Conservation (phyloP, 352 stramenopile genomes). For the Globisporangium takayamanum region DNA sequence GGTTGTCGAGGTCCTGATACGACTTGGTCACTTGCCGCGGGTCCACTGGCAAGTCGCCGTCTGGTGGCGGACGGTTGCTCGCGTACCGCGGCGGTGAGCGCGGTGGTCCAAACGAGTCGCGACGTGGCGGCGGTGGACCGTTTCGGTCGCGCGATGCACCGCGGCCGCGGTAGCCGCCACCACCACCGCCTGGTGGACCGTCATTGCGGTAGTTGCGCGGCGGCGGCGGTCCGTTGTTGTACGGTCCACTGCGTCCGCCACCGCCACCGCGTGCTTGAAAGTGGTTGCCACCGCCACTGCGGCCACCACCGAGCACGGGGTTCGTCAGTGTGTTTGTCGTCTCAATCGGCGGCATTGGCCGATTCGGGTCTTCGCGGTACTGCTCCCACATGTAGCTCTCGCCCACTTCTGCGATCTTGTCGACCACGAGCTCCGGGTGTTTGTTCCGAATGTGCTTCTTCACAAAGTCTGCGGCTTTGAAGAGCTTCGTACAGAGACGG, state of each 20-base stretch:
- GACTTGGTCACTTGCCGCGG: constrained; percentile 76
- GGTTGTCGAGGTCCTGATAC: constrained; percentile 80
- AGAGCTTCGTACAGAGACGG: constrained; percentile 82
- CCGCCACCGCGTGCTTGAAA: constrained; percentile 24
- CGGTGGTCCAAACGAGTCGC: constrained; percentile 13
- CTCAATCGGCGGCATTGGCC: constrained; percentile 66
- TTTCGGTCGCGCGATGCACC: constrained; percentile 41
- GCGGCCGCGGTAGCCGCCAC: constrained; percentile 36
- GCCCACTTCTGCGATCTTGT: constrained; percentile 74
- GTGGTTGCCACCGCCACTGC: constrained; percentile 28
- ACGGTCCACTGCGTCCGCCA: constrained; percentile 22
- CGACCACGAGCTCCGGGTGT: constrained; percentile 74
- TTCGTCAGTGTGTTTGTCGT: constrained; percentile 61
- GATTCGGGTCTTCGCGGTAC: constrained; percentile 76
- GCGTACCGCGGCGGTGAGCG: constrained; percentile 18
- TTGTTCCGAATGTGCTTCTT: constrained; percentile 89
- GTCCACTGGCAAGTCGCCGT: constrained; percentile 68
- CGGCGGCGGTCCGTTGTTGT: constrained; percentile 13
- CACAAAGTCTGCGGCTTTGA: constrained; percentile 84
- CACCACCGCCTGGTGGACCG: constrained; percentile 20
- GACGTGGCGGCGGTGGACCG: constrained; percentile 23
- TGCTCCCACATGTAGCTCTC: constrained; percentile 87
- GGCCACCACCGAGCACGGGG: constrained; percentile 41
- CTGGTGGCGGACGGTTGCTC: constrained; percentile 25
- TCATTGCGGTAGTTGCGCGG: constrained; percentile 44